Evolutionary conservation across 371 early-diverging fungal genomes (phyloP).

Genomic region (Amoeboaphelidium occidentale): DNA sequence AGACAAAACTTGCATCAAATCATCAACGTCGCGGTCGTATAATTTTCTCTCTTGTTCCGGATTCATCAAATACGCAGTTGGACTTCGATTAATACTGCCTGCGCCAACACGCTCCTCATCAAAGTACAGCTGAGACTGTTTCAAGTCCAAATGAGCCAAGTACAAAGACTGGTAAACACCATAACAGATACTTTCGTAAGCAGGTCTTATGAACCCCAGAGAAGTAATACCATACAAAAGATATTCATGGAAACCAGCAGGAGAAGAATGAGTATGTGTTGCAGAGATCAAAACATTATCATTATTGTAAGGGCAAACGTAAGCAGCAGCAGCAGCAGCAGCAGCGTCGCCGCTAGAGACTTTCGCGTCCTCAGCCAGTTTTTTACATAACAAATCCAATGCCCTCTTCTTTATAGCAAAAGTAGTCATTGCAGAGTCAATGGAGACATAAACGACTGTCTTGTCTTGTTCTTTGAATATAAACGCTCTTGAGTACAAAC

Average conservation of each 20-base stretch:
- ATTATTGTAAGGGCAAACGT: conserved; percentile 11
- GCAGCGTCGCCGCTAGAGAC: too few species aligned
- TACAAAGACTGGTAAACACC: conserved; percentile 26
- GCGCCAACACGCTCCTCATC: conserved; percentile 16
- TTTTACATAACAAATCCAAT: not conserved
- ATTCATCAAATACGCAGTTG: conserved; percentile 25
- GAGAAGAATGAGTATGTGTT: conserved; percentile 30
- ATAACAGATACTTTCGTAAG: conserved; percentile 20
- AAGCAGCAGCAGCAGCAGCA: too few species aligned
- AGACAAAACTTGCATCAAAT: conserved; percentile 8
- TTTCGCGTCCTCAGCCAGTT: too few species aligned
- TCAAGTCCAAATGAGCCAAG: conserved; percentile 22
- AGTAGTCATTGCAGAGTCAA: not conserved
- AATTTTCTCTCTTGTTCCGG: conserved; percentile 19
- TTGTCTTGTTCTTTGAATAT: conserved; percentile 14
- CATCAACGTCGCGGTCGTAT: conserved; percentile 27
- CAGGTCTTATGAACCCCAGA: conserved; percentile 17
- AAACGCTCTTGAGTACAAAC: conserved; percentile 26
- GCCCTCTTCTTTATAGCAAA: not conserved
- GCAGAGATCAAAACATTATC: conserved; percentile 32
- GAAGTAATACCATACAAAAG: conserved; percentile 6
- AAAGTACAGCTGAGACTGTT: conserved; percentile 12
- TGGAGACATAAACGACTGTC: not conserved
- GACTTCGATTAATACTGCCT: conserved; percentile 29
- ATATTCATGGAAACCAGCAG: conserved; percentile 15